phyloP scores from a whole-genome alignment of 2,329 filamentous ascomycete species.

The Paracoccidioides brasiliensis region DNA sequence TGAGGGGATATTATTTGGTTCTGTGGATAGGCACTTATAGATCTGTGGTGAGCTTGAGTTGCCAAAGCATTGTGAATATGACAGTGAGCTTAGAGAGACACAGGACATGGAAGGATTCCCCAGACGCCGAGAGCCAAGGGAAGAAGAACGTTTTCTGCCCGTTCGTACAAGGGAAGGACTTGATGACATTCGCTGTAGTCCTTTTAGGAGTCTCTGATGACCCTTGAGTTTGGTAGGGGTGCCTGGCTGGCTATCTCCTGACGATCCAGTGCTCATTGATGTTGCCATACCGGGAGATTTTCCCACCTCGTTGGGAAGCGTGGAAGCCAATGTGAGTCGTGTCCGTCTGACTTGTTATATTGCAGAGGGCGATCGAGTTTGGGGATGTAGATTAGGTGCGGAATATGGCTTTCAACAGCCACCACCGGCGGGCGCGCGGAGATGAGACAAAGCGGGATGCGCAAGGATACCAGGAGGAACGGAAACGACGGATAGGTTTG shows the following conservation, averaged over 20 bases:
- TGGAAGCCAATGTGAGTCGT: slow-evolving; percentile 16
- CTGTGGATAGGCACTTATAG: slow-evolving; percentile 41
- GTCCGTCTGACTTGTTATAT: neutral
- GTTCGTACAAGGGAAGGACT: slow-evolving; percentile 57
- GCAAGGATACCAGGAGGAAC: neutral
- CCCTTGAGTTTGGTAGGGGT: slow-evolving; percentile 49
- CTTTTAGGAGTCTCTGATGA: slow-evolving; percentile 56
- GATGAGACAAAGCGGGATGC: neutral
- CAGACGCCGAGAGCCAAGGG: slow-evolving; percentile 45
- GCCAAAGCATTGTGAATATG: slow-evolving; percentile 41
- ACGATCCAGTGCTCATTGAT: slow-evolving; percentile 22
- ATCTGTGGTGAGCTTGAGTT: slow-evolving; percentile 44
- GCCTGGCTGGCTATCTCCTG: slow-evolving; percentile 26
- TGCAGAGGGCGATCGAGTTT: neutral
- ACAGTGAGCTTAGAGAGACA: slow-evolving; percentile 45
- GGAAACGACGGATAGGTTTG: neutral
- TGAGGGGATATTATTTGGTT: slow-evolving; percentile 37
- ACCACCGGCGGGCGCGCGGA: neutral
- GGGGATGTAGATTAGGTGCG: neutral
- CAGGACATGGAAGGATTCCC: slow-evolving; percentile 53
- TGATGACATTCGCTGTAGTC: slow-evolving; percentile 70
- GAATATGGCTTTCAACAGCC: neutral
- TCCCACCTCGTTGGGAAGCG: slow-evolving; percentile 18
- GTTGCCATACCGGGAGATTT: slow-evolving; percentile 22
- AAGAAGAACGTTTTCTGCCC: slow-evolving; percentile 50